These are phyloP conservation scores for Ganoderma boninense DNA, from an alignment of 1,284 basidiomycete species.

Conservation along the genomic window DNA sequence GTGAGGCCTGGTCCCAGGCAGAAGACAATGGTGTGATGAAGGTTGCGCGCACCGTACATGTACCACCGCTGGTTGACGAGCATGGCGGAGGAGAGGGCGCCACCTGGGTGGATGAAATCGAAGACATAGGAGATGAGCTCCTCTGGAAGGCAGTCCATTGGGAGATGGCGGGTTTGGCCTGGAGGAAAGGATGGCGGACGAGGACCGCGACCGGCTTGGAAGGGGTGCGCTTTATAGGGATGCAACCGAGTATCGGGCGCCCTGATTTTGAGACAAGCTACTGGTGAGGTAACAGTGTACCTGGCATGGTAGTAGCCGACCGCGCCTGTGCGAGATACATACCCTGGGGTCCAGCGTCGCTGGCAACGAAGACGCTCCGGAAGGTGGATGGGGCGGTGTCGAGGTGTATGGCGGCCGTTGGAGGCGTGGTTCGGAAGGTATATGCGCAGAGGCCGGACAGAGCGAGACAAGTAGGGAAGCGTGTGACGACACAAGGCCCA, in stretches of 20 bases:
- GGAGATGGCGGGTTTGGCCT: background rate
- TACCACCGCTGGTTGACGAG: slow-evolving; percentile 31
- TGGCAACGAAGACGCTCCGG: background rate
- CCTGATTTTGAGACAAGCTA: slow-evolving; percentile 7
- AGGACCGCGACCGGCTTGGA: background rate
- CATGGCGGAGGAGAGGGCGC: slow-evolving; percentile 27
- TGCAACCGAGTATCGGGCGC: slow-evolving; percentile 3
- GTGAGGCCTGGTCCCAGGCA: slow-evolving; percentile 20
- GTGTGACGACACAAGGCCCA: background rate
- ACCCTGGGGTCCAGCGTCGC: slow-evolving; percentile 13
- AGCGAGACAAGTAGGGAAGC: background rate
- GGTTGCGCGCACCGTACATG: slow-evolving; percentile 30
- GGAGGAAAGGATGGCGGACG: background rate
- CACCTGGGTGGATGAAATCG: slow-evolving; percentile 20
- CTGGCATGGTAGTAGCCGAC: slow-evolving; percentile 21
- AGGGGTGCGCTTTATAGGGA: slow-evolving; percentile 6
- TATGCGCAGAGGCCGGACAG: background rate
- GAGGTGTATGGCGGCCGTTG: background rate
- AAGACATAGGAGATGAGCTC: slow-evolving; percentile 33
- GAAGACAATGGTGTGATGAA: slow-evolving; percentile 29
- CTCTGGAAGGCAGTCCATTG: slow-evolving; percentile 32
- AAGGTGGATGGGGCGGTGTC: background rate
- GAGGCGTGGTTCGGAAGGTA: background rate
- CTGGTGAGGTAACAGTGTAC: slow-evolving; percentile 18
- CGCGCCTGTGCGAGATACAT: slow-evolving; percentile 20